Evolutionary conservation across 2,329 filamentous ascomycete species (phyloP).

Genomic region (Trichoderma atroviride): DNA sequence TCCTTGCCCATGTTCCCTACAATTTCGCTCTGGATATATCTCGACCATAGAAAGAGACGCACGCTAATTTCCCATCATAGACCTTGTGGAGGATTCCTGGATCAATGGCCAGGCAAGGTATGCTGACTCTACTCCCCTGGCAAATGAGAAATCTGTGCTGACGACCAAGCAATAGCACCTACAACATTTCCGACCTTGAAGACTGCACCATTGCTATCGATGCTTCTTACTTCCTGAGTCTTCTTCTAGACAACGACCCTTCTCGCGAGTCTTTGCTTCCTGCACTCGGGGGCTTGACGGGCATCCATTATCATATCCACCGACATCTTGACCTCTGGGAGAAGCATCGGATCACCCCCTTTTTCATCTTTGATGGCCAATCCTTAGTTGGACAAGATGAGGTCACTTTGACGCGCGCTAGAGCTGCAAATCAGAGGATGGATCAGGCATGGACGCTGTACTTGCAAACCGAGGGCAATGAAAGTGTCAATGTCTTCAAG

Average conservation of each 20-base stretch:
- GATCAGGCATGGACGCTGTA: conserved; percentile 86
- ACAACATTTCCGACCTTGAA: conserved; percentile 70
- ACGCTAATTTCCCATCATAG: conserved; percentile 31
- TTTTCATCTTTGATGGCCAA: conserved; percentile 93
- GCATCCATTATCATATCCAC: conserved; percentile 74
- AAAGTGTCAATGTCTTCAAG: conserved; percentile 82
- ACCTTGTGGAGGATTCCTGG: conserved; percentile 46
- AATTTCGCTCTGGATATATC: not conserved
- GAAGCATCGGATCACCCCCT: conserved; percentile 68
- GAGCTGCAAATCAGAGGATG: conserved; percentile 69
- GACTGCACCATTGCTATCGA: conserved; percentile 81
- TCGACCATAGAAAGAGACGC: too few species aligned
- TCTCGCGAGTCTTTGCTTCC: conserved; percentile 85
- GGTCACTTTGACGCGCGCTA: conserved; percentile 64
- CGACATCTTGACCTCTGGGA: conserved; percentile 75
- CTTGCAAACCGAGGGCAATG: conserved; percentile 74
- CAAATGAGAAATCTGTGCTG: not conserved
- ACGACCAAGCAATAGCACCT: conserved; percentile 46
- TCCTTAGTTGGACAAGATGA: conserved; percentile 76
- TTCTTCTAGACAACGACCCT: conserved; percentile 69
- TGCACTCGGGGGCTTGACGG: conserved; percentile 85
- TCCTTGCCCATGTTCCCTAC: not conserved
- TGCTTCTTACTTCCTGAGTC: conserved; percentile 84
- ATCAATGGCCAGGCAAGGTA: conserved; percentile 46
- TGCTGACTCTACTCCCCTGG: conserved; percentile 18